Percentiles rank a stretch among this genome's conserved stretches.
Evolutionary conservation across 2,329 filamentous ascomycete species (phyloP).

Genomic region (Alternaria sp.): DNA sequence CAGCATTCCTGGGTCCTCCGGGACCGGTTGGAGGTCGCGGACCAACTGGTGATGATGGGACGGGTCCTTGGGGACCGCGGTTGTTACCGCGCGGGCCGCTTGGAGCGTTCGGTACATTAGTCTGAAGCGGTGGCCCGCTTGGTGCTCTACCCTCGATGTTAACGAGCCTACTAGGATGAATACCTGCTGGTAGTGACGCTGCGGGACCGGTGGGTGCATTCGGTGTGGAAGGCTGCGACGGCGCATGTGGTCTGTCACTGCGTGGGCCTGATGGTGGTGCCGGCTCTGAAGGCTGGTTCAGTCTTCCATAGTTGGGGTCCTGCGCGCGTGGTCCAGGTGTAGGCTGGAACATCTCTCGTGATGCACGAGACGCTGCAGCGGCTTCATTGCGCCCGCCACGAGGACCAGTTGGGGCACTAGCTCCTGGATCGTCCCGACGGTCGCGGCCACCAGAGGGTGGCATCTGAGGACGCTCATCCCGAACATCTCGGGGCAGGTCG

Average conservation of each 20-base stretch:
- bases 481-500: conserved; percentile 39
- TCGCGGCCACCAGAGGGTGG: conserved; percentile 49
- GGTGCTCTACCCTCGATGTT: conserved; percentile 47
- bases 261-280: conserved; percentile 65
- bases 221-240: conserved; percentile 36
- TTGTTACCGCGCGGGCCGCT: conserved; percentile 47
- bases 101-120: conserved; percentile 44
- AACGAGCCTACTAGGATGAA: conserved; percentile 64
- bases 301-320: conserved; percentile 60
- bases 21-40: conserved; percentile 48
- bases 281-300: conserved; percentile 59
- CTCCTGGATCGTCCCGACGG: conserved; percentile 50
- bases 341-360: conserved; percentile 54
- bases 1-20: conserved; percentile 34
- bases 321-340: conserved; percentile 47
- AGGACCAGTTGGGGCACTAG: conserved; percentile 62
- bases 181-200: conserved; percentile 53
- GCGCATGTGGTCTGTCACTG: conserved; percentile 45
- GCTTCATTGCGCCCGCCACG: conserved; percentile 55
- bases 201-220: conserved; percentile 46
- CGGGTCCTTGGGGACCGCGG: conserved; percentile 35
- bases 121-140: conserved; percentile 39
- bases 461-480: conserved; percentile 44
- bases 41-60: conserved; percentile 40
- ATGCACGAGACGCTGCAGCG: conserved; percentile 31